Evolutionary conservation across 176 grass and related monocot species (phyloP).

Genomic region (Aegilops speltoides): DNA sequence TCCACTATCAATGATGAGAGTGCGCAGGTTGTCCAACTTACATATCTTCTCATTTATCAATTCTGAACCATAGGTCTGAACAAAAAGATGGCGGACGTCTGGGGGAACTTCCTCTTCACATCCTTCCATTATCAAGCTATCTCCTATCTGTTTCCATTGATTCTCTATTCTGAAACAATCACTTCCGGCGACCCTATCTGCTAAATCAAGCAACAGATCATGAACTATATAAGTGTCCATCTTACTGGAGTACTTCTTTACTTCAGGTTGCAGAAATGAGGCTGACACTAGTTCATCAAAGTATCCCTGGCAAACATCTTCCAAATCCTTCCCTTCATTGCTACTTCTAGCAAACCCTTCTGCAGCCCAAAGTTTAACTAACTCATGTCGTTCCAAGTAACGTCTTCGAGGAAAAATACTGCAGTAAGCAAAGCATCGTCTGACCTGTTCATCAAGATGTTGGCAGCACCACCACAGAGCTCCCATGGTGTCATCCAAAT

Average conservation of each 20-base stretch:
- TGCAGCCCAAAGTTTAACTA: not conserved
- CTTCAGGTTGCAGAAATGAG: not conserved
- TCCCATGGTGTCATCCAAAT: not conserved
- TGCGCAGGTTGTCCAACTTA: not conserved
- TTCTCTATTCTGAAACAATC: not conserved
- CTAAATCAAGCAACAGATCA: not conserved
- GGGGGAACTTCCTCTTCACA: not conserved
- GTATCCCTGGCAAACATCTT: not conserved
- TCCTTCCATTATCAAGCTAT: not conserved
- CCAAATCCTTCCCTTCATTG: not conserved
- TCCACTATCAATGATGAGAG: not conserved
- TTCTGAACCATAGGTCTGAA: not conserved
- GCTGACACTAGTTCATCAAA: not conserved
- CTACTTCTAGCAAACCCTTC: not conserved
- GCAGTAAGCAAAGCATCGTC: not conserved
- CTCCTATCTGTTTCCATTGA: too few species aligned
- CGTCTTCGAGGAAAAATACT: not conserved
- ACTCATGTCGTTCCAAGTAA: not conserved
- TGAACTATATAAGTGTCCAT: not conserved
- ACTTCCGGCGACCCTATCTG: not conserved
- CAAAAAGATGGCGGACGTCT: not conserved
- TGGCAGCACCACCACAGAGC: constrained; percentile 1
- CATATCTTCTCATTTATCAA: not conserved
- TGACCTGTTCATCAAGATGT: not conserved
- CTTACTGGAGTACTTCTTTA: not conserved